Percentiles rank a stretch among this genome's conserved stretches.
These are phyloP conservation scores for Neurospora sp. DNA, from an alignment of 495 filamentous ascomycete genomes.

Conservation along the genomic window DNA sequence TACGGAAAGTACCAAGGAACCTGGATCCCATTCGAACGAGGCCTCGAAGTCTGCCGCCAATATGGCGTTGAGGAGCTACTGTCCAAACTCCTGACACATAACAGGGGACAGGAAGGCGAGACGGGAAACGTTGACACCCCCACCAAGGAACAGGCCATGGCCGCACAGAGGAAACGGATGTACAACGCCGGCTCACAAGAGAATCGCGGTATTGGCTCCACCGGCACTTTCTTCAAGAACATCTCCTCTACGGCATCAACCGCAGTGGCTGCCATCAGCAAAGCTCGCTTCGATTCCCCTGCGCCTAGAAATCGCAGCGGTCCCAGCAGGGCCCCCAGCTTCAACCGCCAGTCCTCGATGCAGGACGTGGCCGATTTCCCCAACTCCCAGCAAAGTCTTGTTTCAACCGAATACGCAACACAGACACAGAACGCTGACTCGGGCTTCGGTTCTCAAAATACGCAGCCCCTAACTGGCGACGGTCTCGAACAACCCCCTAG, in stretches of 20 bases:
- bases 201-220: conserved; percentile 51
- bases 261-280: conserved; percentile 89
- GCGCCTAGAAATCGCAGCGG: conserved; percentile 49
- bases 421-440: conserved; percentile 33
- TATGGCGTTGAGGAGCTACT: conserved; percentile 88
- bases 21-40: conserved; percentile 88
- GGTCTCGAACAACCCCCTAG: conserved; percentile 63
- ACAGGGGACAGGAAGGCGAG: conserved; percentile 71
- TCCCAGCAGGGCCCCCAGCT: conserved; percentile 39
- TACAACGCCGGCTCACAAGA: conserved; percentile 64
- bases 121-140: conserved; percentile 67
- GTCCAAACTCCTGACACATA: conserved; percentile 76
- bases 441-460: conserved; percentile 29
- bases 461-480: conserved; percentile 40
- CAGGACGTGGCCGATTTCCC: conserved; percentile 44
- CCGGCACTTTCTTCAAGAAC: conserved; percentile 89
- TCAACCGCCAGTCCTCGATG: conserved; percentile 48
- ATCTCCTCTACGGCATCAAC: conserved; percentile 88
- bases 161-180: conserved; percentile 84
- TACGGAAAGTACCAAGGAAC: conserved; percentile 99
- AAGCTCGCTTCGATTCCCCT: conserved; percentile 85
- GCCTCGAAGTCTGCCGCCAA: conserved; percentile 83
- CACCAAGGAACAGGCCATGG: conserved; percentile 99
- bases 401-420: conserved; percentile 26
- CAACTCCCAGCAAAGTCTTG: conserved; percentile 41